Percentiles rank a stretch among this genome's conserved stretches.
Conservation (phyloP, 495 filamentous ascomycete species). For the Beverwykella pulmonaria region DNA sequence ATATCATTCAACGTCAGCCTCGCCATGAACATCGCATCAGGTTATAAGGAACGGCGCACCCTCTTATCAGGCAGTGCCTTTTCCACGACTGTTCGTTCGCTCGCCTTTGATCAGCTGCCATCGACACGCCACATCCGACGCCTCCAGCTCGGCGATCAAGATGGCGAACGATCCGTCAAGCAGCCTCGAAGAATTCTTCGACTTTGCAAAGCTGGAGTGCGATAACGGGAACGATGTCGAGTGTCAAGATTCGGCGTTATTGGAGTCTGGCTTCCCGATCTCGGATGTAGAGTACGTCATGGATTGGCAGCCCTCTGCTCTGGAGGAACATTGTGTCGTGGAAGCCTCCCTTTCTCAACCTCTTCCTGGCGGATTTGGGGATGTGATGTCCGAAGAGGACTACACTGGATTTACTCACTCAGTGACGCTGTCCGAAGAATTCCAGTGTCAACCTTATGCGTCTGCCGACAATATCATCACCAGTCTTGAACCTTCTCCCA, state of each 20-base stretch:
- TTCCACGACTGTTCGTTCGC: not conserved
- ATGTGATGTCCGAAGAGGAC: not conserved
- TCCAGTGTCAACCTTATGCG: not conserved
- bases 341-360: not conserved
- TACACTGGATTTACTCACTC: not conserved
- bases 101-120: not conserved
- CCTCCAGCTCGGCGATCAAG: not conserved
- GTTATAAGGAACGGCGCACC: not conserved
- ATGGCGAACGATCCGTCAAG: not conserved
- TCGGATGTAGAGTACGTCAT: not conserved
- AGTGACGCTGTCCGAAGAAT: not conserved
- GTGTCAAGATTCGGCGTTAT: not conserved
- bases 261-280: not conserved
- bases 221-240: not conserved
- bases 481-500: not conserved
- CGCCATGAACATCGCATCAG: not conserved
- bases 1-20: not conserved
- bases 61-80: not conserved
- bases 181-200: conserved; percentile 31
- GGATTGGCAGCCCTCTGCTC: not conserved
- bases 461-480: not conserved
- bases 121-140: not conserved
- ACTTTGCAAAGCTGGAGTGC: conserved; percentile 4
- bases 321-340: not conserved
- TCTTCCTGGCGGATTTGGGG: not conserved